Evolutionary conservation across 1,284 basidiomycete species (phyloP), one percentile per base, ranked within the genome.

Genomic region (Cutaneotrichosporon cutaneum): DNA sequence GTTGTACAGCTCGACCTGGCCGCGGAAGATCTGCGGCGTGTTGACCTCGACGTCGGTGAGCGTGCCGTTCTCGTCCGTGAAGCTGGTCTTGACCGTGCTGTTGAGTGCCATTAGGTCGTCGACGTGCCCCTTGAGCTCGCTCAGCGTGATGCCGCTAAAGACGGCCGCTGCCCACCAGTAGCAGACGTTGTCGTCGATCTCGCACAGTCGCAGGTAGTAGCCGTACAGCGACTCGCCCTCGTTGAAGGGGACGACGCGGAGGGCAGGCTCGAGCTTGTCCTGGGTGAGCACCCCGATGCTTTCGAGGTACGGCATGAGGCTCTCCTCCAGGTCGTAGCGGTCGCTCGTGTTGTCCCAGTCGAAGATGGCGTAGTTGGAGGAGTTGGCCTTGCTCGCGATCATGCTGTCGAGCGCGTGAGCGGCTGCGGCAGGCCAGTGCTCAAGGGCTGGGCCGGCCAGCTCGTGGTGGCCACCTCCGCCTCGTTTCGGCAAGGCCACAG

Each of bases 261-360:
- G 39, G 18, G 39, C 7, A 3, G 18, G 18, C 6, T 42, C 39
- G 18, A 42, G 16, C 39, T 42, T 42, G 39, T 42, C 39, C 18
- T 5, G 18, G n/a, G 39, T n/a, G 18, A 42, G 39, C 39, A 42
- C 39, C 18, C 39, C 39, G 39, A 42, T 42, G 39, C 39, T 42
- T 18, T 42, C 39, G 18, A 42, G 39, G 39, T 42, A 42, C 11
- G 39, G 39, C 39, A 42, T 42, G 18, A 42, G 39, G 18, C 39
- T 42, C 18, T 42, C 39, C 39, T 42, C 39, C 18, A 42, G 39
- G 18, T 42, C 39, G 18, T 42, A 42, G 39, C 39, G 39, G 39
- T 42, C 39, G 39, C 39, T 42, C 39, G 39, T 42, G 39, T 42
- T 42, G 39, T 42, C 39, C 39, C 39, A 42, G 18, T 42, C 39